Conservation (phyloP, 1,284 basidiomycete species). For the Ceratobasidium sp. region DNA sequence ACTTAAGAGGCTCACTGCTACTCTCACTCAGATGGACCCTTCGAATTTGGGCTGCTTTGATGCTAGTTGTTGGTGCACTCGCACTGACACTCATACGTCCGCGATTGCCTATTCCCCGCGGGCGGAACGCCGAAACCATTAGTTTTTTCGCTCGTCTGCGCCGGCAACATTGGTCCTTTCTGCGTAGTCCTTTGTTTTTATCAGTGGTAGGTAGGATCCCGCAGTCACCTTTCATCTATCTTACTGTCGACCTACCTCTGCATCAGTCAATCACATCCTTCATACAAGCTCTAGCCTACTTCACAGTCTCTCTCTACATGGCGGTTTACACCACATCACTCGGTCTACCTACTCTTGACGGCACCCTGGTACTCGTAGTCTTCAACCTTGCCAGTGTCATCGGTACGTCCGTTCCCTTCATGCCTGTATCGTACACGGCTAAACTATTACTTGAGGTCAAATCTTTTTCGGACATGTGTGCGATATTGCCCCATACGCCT, state of each 20-base stretch:
- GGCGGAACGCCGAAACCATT: neutral
- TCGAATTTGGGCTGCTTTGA: constrained; percentile 48
- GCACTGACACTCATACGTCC: constrained; percentile 34
- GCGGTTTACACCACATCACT: constrained; percentile 45
- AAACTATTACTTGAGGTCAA: constrained; percentile 28
- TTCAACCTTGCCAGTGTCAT: constrained; percentile 46
- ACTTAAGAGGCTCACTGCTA: neutral
- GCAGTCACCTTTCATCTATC: neutral
- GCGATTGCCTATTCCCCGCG: constrained; percentile 36
- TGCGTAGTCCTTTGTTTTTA: constrained; percentile 41
- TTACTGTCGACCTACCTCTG: neutral
- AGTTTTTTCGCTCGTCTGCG: constrained; percentile 8
- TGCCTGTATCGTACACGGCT: neutral
- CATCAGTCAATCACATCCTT: constrained; percentile 36
- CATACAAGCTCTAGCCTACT: constrained; percentile 47
- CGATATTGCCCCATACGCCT: constrained; percentile 43
- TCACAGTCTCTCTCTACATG: constrained; percentile 47
- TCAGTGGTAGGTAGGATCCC: constrained; percentile 24
- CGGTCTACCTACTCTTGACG: constrained; percentile 41
- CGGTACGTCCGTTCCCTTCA: constrained; percentile 12
- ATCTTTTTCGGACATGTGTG: constrained; percentile 48
- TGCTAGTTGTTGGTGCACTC: constrained; percentile 44
- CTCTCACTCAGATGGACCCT: constrained; percentile 49
- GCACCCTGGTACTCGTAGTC: constrained; percentile 46
- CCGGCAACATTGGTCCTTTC: constrained; percentile 40